Base-by-base conservation (phyloP, 306 rosid genomes). In the Purshia tridentata region DNA sequence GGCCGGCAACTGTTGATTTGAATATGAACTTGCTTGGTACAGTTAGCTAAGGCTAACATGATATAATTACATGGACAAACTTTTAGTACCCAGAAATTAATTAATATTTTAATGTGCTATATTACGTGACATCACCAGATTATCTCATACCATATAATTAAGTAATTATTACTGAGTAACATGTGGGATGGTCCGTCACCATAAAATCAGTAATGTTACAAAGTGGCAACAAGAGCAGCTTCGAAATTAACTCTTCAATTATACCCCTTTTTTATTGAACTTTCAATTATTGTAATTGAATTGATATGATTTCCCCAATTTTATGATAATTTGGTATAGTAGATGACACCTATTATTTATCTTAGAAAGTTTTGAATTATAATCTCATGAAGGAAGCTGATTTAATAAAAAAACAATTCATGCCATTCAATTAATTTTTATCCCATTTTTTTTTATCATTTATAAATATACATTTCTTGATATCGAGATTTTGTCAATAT, bases 1-100 rank as follows among this genome's bases (percentile, higher is more conserved):
- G 86, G 96, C 98, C 97, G 93, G 98, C 98, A 52, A 39, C 60
- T 74, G 19, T 54, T 48, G 55, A 72, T 35, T 9, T 16, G 15
- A 72, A 44, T 60, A 40, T 66, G 66, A 29, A 53, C 58, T 56
- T 75, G 65, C 57, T 65, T 54, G 52, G 64, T n/a, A 64, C 77
- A 72, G 81, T 16, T 64, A 57, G 20, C 45, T 62, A 12, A 35
- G n/a, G 50, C 0, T n/a, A 8, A 35, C 4, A 13, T 72, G 8
- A 60, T 60, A 60, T 60, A 72, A 72, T n/a, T 13, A 70, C 53
- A 69, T 53, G 14, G 20, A 18, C 2, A n/a, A 8, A 53, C 2
- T 18, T 11, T 53, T 11, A 8, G 13, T 40, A 52, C 4, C 16
- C 14, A 6, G 20, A 54, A 35, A 6, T 44, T 71, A 23, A 71